phyloP scores from a whole-genome alignment of 345 rosid species.

The Melaleuca quinquenervia region DNA sequence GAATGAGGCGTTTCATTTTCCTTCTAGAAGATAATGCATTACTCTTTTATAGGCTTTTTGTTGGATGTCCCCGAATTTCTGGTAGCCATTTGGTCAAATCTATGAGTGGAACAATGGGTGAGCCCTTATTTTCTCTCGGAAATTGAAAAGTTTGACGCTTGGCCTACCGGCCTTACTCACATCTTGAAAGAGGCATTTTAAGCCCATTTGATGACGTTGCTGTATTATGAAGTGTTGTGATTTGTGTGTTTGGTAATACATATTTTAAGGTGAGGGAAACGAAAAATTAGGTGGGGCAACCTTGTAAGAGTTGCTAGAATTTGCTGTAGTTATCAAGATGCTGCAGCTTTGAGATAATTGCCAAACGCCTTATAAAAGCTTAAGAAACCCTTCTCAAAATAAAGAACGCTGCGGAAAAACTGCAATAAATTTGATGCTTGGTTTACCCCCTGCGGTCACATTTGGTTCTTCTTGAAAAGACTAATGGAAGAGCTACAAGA shows the following conservation, averaged over 20 bases:
- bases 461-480: background rate
- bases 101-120: accelerated
- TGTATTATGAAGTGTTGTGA: background rate
- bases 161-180: background rate
- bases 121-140: background rate
- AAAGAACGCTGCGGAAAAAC: background rate
- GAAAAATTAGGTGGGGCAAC: background rate
- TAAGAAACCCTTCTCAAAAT: background rate
- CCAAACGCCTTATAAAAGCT: background rate
- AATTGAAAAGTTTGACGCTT: background rate
- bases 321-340: background rate
- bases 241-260: background rate
- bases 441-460: background rate
- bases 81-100: background rate
- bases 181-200: background rate
- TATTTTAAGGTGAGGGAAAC: accelerated
- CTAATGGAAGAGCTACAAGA: background rate
- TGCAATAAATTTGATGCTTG: background rate
- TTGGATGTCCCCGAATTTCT: background rate
- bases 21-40: background rate
- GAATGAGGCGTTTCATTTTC: background rate
- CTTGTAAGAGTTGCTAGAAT: background rate
- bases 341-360: background rate
- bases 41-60: background rate
- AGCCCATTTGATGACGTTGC: background rate